These are phyloP conservation scores for Lactifluus hygrophoroides DNA, from an alignment of 768 basidiomycete genomes.

Conservation along the genomic window DNA sequence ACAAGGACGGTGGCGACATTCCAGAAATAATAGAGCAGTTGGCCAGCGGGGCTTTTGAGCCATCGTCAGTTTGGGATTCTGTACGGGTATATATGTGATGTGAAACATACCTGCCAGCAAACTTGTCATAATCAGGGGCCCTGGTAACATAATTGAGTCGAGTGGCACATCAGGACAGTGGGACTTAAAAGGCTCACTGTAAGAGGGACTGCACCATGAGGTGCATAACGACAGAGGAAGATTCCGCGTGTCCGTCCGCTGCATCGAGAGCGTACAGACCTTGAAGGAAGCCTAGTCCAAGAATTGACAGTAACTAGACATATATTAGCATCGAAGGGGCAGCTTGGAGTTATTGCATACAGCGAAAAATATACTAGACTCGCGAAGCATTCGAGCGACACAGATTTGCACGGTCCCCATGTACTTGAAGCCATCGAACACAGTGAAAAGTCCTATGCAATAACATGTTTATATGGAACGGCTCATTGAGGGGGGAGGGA, in stretches of 20 bases:
- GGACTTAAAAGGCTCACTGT: conserved; percentile 40
- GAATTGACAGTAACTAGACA: conserved; percentile 64
- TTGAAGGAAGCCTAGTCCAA: conserved; percentile 79
- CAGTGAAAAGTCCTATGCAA: conserved; percentile 59
- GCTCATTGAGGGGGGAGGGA: conserved; percentile 2
- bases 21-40: conserved; percentile 80
- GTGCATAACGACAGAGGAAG: conserved; percentile 40
- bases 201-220: conserved; percentile 71
- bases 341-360: conserved; percentile 32
- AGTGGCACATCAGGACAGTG: neutral
- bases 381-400: conserved; percentile 84
- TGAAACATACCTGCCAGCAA: conserved; percentile 15
- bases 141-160: neutral
- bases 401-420: conserved; percentile 94
- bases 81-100: neutral
- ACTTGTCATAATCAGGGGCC: conserved; percentile 6
- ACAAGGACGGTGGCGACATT: conserved; percentile 76
- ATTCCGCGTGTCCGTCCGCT: conserved; percentile 57
- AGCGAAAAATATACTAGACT: conserved; percentile 87
- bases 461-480: neutral
- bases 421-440: conserved; percentile 81
- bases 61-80: neutral
- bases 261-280: conserved; percentile 85
- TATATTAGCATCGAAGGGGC: neutral
- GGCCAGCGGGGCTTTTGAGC: conserved; percentile 40